Percentiles rank a stretch among this genome's conserved stretches.
Conservation (phyloP, 2,329 filamentous ascomycete species). For the Fusarium sp. region DNA sequence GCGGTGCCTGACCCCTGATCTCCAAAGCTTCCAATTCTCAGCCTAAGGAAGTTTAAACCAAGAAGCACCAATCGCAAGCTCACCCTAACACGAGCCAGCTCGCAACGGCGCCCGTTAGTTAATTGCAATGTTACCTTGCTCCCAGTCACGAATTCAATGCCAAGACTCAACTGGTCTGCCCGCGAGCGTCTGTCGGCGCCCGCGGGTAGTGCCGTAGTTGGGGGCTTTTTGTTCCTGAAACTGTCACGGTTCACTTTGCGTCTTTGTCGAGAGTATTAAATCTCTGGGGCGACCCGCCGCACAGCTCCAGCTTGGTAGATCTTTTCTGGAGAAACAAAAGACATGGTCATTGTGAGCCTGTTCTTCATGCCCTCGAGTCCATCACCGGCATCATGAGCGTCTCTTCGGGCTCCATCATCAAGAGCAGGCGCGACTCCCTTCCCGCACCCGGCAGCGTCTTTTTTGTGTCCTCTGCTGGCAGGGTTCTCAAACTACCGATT, state of each 20-base stretch:
- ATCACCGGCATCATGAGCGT: constrained; percentile 17
- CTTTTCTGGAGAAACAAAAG: neutral
- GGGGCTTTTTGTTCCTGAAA: too few relatives aligned
- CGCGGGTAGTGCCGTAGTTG: neutral
- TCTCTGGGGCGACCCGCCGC: too few relatives aligned
- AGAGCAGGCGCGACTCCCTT: constrained; percentile 21
- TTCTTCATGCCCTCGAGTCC: neutral
- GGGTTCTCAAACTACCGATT: constrained; percentile 36
- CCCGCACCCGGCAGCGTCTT: constrained; percentile 46
- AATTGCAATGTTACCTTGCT: neutral
- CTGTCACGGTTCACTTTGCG: too few relatives aligned
- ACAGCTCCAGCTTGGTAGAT: neutral
- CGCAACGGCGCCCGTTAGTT: constrained; percentile 23
- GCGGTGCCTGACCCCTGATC: constrained; percentile 16
- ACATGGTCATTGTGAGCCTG: neutral
- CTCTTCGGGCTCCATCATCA: neutral
- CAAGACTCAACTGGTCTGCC: constrained; percentile 1
- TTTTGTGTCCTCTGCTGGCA: constrained; percentile 38
- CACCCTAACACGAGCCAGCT: neutral
- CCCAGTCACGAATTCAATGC: neutral
- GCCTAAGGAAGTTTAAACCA: constrained; percentile 5
- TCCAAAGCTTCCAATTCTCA: neutral
- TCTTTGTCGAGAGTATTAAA: neutral
- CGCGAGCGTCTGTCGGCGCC: neutral
- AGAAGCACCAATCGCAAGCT: constrained; percentile 17